Percentiles rank a stretch among this genome's conserved stretches.
Evolutionary conservation across 331 rosid genomes (phyloP).

Genomic region (Cydonia oblonga): DNA sequence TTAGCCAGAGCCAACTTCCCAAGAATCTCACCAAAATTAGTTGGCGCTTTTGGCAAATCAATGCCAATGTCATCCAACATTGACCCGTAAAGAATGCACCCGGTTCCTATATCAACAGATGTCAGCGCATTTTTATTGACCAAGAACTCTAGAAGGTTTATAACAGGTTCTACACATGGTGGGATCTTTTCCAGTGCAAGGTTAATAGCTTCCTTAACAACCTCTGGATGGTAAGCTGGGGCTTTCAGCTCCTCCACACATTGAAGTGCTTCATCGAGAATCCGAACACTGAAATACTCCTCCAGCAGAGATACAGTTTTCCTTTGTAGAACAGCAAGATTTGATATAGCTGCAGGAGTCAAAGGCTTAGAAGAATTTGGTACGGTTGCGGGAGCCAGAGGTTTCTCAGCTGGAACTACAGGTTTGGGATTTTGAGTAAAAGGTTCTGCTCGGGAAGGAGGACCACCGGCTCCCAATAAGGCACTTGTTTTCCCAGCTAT

Average conservation of each 20-base stretch:
- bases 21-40: constrained; percentile 66
- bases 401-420: constrained; percentile 28
- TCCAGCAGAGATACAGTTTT: constrained; percentile 63
- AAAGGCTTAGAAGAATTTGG: constrained; percentile 24
- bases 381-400: constrained; percentile 18
- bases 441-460: constrained; percentile 25
- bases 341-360: constrained; percentile 30
- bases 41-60: constrained; percentile 84
- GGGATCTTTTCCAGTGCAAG: constrained; percentile 70
- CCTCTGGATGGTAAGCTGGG: constrained; percentile 62
- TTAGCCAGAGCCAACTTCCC: constrained; percentile 52
- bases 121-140: constrained; percentile 37
- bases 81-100: constrained; percentile 62
- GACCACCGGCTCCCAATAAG: constrained; percentile 53
- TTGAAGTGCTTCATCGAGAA: constrained; percentile 68
- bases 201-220: constrained; percentile 73
- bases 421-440: constrained; percentile 12
- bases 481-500: constrained; percentile 77
- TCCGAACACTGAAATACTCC: constrained; percentile 54
- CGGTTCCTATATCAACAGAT: constrained; percentile 57
- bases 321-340: constrained; percentile 22
- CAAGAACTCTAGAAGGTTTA: constrained; percentile 52
- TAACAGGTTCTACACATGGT: constrained; percentile 48
- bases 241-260: constrained; percentile 82
- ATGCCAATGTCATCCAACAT: constrained; percentile 61